Percentiles rank a stretch among this genome's conserved stretches.
phyloP scores from a whole-genome alignment of 2,329 filamentous ascomycete genomes.

The Pseudogymnoascus sp. region DNA sequence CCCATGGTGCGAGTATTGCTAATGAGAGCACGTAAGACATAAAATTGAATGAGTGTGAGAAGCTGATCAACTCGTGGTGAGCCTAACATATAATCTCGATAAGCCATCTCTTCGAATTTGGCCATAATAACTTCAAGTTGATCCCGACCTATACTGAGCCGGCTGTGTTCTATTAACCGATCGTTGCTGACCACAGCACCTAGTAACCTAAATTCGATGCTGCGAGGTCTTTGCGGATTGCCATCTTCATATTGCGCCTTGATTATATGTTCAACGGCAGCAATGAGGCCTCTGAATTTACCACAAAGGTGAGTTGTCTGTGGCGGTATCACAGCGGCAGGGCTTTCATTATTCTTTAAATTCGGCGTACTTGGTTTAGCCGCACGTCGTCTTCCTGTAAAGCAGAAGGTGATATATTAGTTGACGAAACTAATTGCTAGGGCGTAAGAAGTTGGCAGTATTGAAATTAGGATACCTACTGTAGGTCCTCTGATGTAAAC shows the following conservation, averaged over 20 bases:
- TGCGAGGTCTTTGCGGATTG: too few relatives aligned
- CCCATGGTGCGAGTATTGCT: slow-evolving; percentile 13
- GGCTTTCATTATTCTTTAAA: too few relatives aligned
- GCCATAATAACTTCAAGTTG: not conserved
- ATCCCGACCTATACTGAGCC: not conserved
- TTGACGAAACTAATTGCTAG: too few relatives aligned
- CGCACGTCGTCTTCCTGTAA: slow-evolving; percentile 5
- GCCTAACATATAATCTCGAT: slow-evolving; percentile 11
- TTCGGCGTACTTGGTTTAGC: not conserved
- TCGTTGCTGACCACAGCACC: not conserved
- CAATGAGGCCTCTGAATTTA: not conserved
- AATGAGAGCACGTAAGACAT: slow-evolving; percentile 19
- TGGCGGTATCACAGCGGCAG: too few relatives aligned
- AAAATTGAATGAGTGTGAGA: slow-evolving; percentile 19
- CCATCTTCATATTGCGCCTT: not conserved
- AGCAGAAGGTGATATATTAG: too few relatives aligned
- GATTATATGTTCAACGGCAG: not conserved
- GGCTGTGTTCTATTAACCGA: not conserved
- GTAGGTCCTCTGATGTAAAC: slow-evolving; percentile 23
- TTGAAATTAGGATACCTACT: slow-evolving; percentile 16
- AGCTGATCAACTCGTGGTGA: slow-evolving; percentile 16
- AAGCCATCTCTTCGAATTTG: slow-evolving; percentile 5
- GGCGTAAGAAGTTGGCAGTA: too few relatives aligned
- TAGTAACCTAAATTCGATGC: too few relatives aligned
- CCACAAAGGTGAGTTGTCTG: not conserved